Percentiles rank a stretch among this genome's conserved stretches.
Conservation (phyloP, 2,329 filamentous ascomycete genomes). For the Monosporascus sp. region DNA sequence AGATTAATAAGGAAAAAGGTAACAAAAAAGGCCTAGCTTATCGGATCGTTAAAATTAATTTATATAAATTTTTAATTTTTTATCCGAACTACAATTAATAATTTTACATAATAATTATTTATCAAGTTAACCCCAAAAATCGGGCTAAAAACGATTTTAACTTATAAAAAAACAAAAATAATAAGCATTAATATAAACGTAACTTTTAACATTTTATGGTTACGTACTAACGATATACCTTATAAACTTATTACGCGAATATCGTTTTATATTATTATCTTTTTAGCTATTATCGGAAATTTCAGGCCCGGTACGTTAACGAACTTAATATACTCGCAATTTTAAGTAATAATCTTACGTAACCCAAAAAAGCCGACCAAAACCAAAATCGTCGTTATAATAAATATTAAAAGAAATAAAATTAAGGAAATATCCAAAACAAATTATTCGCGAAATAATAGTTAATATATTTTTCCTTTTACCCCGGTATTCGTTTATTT, state of each 20-base stretch:
- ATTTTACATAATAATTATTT: conserved; percentile 2
- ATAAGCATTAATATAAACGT: background rate
- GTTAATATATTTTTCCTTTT: background rate
- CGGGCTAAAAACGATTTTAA: background rate
- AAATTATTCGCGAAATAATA: background rate
- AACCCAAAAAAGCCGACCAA: background rate
- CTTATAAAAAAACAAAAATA: background rate
- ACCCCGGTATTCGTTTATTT: background rate
- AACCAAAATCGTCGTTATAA: background rate
- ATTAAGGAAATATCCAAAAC: background rate
- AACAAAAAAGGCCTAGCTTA: background rate
- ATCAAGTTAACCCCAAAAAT: background rate
- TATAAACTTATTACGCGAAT: background rate
- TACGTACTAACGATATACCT: background rate
- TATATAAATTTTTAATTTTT: background rate
- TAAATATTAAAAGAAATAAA: background rate
- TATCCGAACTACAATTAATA: background rate
- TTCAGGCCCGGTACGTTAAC: background rate
- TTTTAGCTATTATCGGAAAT: background rate
- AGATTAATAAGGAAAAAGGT: background rate
- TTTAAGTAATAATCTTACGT: background rate
- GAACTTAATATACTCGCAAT: background rate
- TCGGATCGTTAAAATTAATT: background rate
- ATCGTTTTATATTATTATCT: background rate
- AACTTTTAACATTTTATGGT: background rate